Conservation (phyloP, 2,329 filamentous ascomycete species). For the Penicillium sp. region DNA sequence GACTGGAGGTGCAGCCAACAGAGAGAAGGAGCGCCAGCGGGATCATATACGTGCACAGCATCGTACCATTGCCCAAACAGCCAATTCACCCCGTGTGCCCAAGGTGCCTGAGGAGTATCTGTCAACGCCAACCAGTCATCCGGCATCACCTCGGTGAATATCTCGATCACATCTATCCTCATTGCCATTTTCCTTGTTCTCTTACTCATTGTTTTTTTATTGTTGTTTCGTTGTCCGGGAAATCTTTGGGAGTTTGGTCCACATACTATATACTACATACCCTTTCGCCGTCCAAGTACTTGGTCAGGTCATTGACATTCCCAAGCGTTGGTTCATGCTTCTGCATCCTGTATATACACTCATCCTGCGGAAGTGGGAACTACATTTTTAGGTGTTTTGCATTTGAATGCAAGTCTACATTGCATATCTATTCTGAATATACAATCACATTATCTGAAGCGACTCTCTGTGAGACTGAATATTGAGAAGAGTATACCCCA, state of each 20-base stretch:
- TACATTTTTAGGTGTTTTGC: constrained; percentile 3
- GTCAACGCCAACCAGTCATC: constrained; percentile 38
- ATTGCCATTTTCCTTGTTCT: neutral
- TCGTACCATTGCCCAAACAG: constrained; percentile 40
- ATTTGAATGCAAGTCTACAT: neutral
- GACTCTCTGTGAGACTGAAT: neutral
- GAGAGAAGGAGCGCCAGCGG: constrained; percentile 49
- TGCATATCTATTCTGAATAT: neutral
- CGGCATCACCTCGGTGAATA: constrained; percentile 34
- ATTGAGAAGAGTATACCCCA: neutral
- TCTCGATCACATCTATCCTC: neutral
- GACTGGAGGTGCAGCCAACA: constrained; percentile 45
- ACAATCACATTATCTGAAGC: too few species aligned
- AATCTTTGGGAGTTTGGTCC: constrained; percentile 23
- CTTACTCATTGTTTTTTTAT: constrained; percentile 5
- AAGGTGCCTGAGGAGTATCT: constrained; percentile 53
- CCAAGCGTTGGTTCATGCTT: constrained; percentile 2
- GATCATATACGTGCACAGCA: constrained; percentile 47
- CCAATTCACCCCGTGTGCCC: constrained; percentile 47
- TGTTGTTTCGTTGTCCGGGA: constrained; percentile 12
- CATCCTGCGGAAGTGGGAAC: neutral
- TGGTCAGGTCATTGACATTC: neutral
- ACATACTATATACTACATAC: constrained; percentile 19
- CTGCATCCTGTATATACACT: constrained; percentile 6
- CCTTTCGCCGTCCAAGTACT: constrained; percentile 11